Percentiles rank a stretch among this genome's conserved stretches.
These are phyloP conservation scores for Erodium moschatum DNA, from an alignment of 441 rosid species.

Conservation along the genomic window DNA sequence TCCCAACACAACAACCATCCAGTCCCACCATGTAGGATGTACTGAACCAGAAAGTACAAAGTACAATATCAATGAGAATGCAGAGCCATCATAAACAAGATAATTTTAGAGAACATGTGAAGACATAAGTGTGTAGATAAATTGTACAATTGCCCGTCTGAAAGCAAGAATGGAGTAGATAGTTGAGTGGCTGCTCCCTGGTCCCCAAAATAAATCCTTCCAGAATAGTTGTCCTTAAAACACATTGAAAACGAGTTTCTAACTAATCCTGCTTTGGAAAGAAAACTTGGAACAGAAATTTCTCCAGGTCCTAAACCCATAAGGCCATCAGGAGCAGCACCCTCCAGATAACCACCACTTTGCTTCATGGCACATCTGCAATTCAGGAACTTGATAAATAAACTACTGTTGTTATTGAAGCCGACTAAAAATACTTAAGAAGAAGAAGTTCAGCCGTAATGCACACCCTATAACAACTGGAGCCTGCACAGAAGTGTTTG, in stretches of 20 bases:
- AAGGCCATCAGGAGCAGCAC: slow-evolving; percentile 79
- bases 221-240: slow-evolving; percentile 64
- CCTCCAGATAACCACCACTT: slow-evolving; percentile 60
- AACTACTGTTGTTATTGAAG: slow-evolving; percentile 3
- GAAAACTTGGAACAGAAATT: slow-evolving; percentile 65
- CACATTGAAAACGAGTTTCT: slow-evolving; percentile 70
- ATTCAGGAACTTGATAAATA: not conserved
- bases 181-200: slow-evolving; percentile 53
- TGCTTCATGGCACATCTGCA: slow-evolving; percentile 81
- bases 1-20: slow-evolving; percentile 54
- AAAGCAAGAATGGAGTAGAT: slow-evolving; percentile 48
- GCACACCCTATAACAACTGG: slow-evolving; percentile 58
- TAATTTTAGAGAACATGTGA: not conserved
- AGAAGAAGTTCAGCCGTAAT: slow-evolving; percentile 3
- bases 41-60: slow-evolving; percentile 31
- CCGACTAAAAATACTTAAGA: slow-evolving; percentile 13
- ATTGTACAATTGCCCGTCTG: slow-evolving; percentile 51
- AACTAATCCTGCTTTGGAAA: slow-evolving; percentile 62
- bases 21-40: slow-evolving; percentile 53
- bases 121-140: slow-evolving; percentile 16
- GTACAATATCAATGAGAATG: slow-evolving; percentile 6
- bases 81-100: not conserved
- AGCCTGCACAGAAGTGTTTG: slow-evolving; percentile 49
- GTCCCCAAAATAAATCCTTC: slow-evolving; percentile 74
- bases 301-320: slow-evolving; percentile 75